Evolutionary conservation across 495 filamentous ascomycete genomes (phyloP), one percentile per base, ranked within the genome.

Genomic region (Xylaria grammica): DNA sequence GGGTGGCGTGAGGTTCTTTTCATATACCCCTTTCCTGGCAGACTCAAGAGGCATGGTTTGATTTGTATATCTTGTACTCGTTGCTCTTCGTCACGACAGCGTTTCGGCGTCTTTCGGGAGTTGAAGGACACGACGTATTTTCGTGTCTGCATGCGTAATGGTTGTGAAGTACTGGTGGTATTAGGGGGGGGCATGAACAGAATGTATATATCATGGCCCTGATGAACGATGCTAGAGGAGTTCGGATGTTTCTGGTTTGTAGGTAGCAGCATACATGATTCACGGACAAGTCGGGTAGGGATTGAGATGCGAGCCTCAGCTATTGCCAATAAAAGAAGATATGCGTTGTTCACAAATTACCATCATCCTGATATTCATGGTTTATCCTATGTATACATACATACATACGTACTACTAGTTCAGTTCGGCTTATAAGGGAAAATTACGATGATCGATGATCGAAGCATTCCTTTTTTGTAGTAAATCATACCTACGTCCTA

Each of bases 11-110:
- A 56, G 40, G 44, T 56, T 27, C 19, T 34, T 63, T 56, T 46
- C 9, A 64, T 64, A 64, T 58, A 57, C 62, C 62, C 60, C 24
- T 30, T 63, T 50, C 30, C 19, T 19, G 44, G 24, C 11, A 38
- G 29, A 36, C 24, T 63, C 17, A 15, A 50, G 62, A 52, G 30
- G 53, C 45, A 64, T 26, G 30, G 44, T 51, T 42, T 19, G 13
- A n/a, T 19, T 40, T 44, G 13, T 44, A 6, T 22, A 50, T 20
- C 34, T 9, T 30, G 3, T 38, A 24, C 8, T 1, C 20, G 20
- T 45, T 38, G n/a, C 9, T 45, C 3, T 17, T 44, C 19, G 13
- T 62, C 20, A 6, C 8, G 3, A 9, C 26, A 0, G 6, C 19
- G 17, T 26, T 0, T 45, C 22, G 2, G 9, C 20, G 17, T 2